phyloP scores from a whole-genome alignment of 1,139 yeast species.

The Zygoascus meyerae region DNA sequence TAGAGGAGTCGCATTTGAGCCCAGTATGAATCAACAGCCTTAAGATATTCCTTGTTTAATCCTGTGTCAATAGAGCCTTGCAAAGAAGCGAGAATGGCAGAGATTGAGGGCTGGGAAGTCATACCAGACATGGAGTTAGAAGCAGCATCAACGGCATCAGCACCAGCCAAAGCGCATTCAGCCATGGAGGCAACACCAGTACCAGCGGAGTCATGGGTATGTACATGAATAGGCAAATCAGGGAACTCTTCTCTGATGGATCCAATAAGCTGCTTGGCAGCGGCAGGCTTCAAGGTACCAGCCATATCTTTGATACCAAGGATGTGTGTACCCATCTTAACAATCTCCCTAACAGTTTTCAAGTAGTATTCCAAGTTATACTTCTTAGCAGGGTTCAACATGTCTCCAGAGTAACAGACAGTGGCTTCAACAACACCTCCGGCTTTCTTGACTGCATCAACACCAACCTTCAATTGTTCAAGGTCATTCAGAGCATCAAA shows the following conservation, averaged over 20 bases:
- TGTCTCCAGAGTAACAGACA: slow-evolving; percentile 97
- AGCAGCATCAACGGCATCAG: slow-evolving; percentile 97
- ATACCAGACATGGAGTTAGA: slow-evolving; percentile 96
- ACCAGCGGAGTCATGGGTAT: slow-evolving; percentile 99
- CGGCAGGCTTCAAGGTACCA: slow-evolving; percentile 94
- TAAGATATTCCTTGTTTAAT: slow-evolving; percentile 57
- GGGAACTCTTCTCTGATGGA: slow-evolving; percentile 84
- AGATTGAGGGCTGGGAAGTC: slow-evolving; percentile 96
- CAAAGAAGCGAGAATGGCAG: slow-evolving; percentile 85
- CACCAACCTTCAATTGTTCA: slow-evolving; percentile 95
- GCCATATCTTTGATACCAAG: slow-evolving; percentile 99
- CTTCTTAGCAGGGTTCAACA: slow-evolving; percentile 91
- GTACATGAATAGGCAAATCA: slow-evolving; percentile 92
- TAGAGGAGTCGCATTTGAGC: slow-evolving; percentile 95
- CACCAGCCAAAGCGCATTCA: slow-evolving; percentile 92
- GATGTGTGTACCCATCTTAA: slow-evolving; percentile 91
- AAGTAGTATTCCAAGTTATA: slow-evolving; percentile 89
- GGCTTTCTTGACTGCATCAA: slow-evolving; percentile 94
- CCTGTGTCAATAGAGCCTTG: slow-evolving; percentile 84
- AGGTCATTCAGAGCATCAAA: slow-evolving; percentile 96
- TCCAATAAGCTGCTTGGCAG: slow-evolving; percentile 76
- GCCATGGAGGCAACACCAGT: slow-evolving; percentile 98
- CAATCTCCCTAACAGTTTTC: slow-evolving; percentile 74
- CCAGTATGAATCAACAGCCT: slow-evolving; percentile 92
- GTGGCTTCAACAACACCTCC: slow-evolving; percentile 99